Conservation (phyloP, 495 filamentous ascomycete species). For the Platismatia glauca region DNA sequence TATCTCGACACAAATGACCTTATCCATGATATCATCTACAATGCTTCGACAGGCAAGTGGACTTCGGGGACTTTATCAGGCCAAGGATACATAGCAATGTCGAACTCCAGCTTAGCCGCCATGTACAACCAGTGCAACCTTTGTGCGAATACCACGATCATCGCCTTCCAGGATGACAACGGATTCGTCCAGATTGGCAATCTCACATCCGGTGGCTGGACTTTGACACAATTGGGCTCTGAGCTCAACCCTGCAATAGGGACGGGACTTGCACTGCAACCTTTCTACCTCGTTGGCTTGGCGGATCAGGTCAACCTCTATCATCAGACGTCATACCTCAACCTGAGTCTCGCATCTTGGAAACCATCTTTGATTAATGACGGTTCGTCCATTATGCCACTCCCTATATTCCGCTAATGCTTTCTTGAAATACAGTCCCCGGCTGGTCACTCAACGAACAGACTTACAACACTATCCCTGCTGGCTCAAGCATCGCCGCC, state of each 20-base stretch:
- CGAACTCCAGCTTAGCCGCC: slow-evolving; percentile 23
- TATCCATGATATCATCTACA: slow-evolving; percentile 23
- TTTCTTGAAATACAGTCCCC: slow-evolving; percentile 5
- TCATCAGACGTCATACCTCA: slow-evolving; percentile 18
- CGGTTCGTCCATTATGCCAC: slow-evolving; percentile 7
- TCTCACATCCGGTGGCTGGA: slow-evolving; percentile 22
- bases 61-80: slow-evolving; percentile 15
- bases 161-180: slow-evolving; percentile 24
- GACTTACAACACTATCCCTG: slow-evolving; percentile 11
- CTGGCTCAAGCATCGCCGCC: slow-evolving; percentile 20
- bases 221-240: slow-evolving; percentile 20
- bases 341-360: slow-evolving; percentile 20
- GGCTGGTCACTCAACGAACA: slow-evolving; percentile 18
- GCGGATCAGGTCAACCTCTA: slow-evolving; percentile 23
- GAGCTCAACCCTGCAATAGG: slow-evolving; percentile 14
- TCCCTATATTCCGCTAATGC: slow-evolving; percentile 6
- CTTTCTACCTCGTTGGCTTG: slow-evolving; percentile 8
- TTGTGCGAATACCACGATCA: slow-evolving; percentile 23
- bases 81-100: slow-evolving; percentile 15
- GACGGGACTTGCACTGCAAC: slow-evolving; percentile 25
- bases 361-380: background rate
- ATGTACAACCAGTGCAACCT: slow-evolving; percentile 24
- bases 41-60: slow-evolving; percentile 15
- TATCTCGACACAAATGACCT: slow-evolving; percentile 22
- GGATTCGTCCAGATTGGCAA: slow-evolving; percentile 24